Conservation (phyloP, 208 protist species). For the Strigomonas oncopelti region DNA sequence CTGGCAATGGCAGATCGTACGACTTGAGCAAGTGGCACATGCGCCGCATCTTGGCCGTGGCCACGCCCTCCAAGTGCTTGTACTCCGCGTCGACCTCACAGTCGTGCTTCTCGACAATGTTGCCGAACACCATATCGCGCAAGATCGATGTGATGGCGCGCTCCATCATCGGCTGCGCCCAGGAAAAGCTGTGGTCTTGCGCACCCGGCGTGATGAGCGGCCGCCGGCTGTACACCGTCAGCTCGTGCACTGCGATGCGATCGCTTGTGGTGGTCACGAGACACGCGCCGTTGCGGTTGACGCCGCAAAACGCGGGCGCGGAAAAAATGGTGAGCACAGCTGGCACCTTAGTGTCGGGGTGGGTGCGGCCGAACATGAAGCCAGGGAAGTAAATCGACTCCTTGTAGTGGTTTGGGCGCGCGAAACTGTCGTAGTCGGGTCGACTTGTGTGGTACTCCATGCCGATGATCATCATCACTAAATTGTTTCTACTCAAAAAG, state of each 20-base stretch:
- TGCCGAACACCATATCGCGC: constrained; percentile 52
- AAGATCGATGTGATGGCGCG: constrained; percentile 35
- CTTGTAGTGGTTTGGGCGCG: constrained; percentile 64
- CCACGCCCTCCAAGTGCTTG: constrained; percentile 25
- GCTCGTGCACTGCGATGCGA: constrained; percentile 49
- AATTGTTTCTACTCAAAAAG: constrained; percentile 66
- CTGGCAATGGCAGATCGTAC: constrained; percentile 47
- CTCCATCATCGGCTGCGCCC: constrained; percentile 69
- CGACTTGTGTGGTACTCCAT: constrained; percentile 77
- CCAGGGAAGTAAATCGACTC: constrained; percentile 80
- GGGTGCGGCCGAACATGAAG: constrained; percentile 57
- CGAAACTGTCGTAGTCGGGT: constrained; percentile 69
- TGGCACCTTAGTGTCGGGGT: constrained; percentile 57
- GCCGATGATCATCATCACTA: constrained; percentile 61
- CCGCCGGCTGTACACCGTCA: constrained; percentile 38
- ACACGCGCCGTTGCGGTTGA: constrained; percentile 78
- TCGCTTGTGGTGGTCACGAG: constrained; percentile 33
- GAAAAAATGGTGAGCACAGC: constrained; percentile 74
- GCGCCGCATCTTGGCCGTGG: constrained; percentile 47
- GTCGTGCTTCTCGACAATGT: constrained; percentile 19
- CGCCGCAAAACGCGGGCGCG: constrained; percentile 64
- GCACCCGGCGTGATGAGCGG: constrained; percentile 62
- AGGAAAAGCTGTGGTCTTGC: constrained; percentile 71
- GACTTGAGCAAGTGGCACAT: constrained; percentile 67
- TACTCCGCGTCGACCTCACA: constrained; percentile 23